Percentiles rank a stretch among this genome's conserved stretches.
These are phyloP conservation scores for Allium sativum DNA, from an alignment of 106 monocot genomes.

Conservation along the genomic window DNA sequence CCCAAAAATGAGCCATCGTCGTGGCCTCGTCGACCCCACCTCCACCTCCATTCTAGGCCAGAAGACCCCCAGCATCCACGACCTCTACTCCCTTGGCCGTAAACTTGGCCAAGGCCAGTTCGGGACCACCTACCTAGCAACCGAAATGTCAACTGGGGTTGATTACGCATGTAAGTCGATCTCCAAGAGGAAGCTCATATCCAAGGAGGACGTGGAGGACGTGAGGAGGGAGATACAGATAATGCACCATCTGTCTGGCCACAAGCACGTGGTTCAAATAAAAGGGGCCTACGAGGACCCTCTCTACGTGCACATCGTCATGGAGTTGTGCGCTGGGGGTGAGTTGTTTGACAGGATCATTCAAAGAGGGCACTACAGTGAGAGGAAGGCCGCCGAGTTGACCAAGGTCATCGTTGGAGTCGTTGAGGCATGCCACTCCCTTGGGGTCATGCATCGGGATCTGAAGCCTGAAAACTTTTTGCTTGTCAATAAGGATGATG, in stretches of 20 bases:
- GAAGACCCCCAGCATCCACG: constrained; percentile 37
- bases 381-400: constrained; percentile 59
- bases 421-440: constrained; percentile 57
- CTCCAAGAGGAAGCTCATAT: constrained; percentile 49
- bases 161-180: constrained; percentile 70
- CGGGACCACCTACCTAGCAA: constrained; percentile 58
- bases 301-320: constrained; percentile 52
- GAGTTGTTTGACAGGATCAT: constrained; percentile 66
- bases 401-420: constrained; percentile 54
- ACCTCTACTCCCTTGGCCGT: constrained; percentile 39
- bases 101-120: constrained; percentile 68
- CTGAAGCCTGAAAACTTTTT: constrained; percentile 69
- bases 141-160: constrained; percentile 45
- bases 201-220: constrained; percentile 57
- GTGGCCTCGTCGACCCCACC: constrained; percentile 11
- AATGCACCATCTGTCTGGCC: constrained; percentile 60
- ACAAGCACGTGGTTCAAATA: constrained; percentile 45
- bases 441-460: constrained; percentile 59
- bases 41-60: constrained; percentile 38
- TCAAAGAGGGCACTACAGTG: constrained; percentile 56
- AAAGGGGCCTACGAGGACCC: constrained; percentile 58
- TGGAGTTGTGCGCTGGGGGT: constrained; percentile 59
- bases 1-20: constrained; percentile 21
- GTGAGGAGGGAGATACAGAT: constrained; percentile 70
- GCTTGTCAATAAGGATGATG: constrained; percentile 43